These are phyloP conservation scores for Leccinellum luteum DNA, from an alignment of 768 basidiomycete genomes.

Conservation along the genomic window DNA sequence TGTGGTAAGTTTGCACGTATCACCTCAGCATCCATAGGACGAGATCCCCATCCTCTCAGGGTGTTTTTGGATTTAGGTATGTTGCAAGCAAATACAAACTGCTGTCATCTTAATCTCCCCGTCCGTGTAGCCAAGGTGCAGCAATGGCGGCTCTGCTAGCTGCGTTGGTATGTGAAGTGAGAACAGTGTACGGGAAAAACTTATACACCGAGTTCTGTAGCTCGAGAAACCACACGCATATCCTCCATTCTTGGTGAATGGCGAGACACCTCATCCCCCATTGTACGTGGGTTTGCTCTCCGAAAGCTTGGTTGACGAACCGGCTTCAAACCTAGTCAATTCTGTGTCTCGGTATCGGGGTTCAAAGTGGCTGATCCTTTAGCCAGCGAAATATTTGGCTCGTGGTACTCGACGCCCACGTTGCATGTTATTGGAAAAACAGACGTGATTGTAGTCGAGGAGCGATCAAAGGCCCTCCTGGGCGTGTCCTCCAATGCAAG, in stretches of 20 bases:
- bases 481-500: conserved; percentile 53
- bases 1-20: conserved; percentile 48
- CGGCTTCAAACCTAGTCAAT: conserved; percentile 45
- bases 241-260: conserved; percentile 61
- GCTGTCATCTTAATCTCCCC: conserved; percentile 3
- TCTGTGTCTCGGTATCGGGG: conserved; percentile 75
- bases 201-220: conserved; percentile 29
- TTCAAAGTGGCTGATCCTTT: conserved; percentile 54
- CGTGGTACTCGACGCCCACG: conserved; percentile 64
- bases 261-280: conserved; percentile 68
- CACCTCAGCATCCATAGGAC: not conserved
- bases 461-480: conserved; percentile 59
- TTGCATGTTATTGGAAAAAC: conserved; percentile 76
- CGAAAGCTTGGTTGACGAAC: not conserved
- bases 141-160: conserved; percentile 68
- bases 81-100: not conserved
- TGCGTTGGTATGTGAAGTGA: conserved; percentile 54
- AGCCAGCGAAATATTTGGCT: conserved; percentile 46
- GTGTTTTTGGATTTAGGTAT: conserved; percentile 78
- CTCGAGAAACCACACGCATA: conserved; percentile 52
- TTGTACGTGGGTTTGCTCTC: conserved; percentile 45
- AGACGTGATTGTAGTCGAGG: conserved; percentile 71
- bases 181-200: not conserved
- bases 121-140: conserved; percentile 63
- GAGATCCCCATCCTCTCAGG: conserved; percentile 39